Base-by-base conservation (phyloP, 176 grass and related monocot species). In the Oryza brachyantha region DNA sequence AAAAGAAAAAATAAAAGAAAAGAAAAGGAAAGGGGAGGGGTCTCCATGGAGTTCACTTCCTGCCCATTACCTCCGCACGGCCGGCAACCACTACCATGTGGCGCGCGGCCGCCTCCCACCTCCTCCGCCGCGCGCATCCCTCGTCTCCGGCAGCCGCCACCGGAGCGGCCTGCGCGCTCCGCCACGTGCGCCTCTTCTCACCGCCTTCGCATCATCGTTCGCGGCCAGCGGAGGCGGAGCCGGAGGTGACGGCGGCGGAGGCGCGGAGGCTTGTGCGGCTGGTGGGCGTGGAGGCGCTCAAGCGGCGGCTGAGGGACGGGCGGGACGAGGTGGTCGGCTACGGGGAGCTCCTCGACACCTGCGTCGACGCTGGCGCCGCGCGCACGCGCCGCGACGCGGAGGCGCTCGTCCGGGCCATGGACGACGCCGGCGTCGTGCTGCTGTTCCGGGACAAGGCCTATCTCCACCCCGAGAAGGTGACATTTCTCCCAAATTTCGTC, bases 361-460 rank as follows among this genome's bases (percentile, higher is more conserved):
- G 87, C 84, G 78, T 87, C 13, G 81, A 80, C 64, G 54, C 85
- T 28, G 91, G 87, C 5, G 81, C 88, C 3, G 91, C 84, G 21
- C 74, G 87, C 41, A 85, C 91, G 17, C 84, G 27, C 58, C 68
- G 42, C 45, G 91, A 90, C 25, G 91, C 91, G 29, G 78, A 72
- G 42, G 68, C 64, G 81, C 83, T 90, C 66, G 76, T 68, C 25
- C 83, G 63, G 17, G 67, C 70, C 50, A 41, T 86, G 79, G 92
- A 94, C 13, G 83, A 84, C 0, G 80, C 92, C 37, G 88, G 88
- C 66, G 72, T 94, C 79, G 64, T 91, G 29, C 83, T 94, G 24
- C 83, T 94, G 48, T 88, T 94, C 61, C 48, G 92, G 6, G 92
- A 91, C 68, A 94, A 86, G 80, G 92, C 89, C 8, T 91, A 91